phyloP scores from a whole-genome alignment of 2,329 filamentous ascomycete genomes.

The Fusarium heterosporum region DNA sequence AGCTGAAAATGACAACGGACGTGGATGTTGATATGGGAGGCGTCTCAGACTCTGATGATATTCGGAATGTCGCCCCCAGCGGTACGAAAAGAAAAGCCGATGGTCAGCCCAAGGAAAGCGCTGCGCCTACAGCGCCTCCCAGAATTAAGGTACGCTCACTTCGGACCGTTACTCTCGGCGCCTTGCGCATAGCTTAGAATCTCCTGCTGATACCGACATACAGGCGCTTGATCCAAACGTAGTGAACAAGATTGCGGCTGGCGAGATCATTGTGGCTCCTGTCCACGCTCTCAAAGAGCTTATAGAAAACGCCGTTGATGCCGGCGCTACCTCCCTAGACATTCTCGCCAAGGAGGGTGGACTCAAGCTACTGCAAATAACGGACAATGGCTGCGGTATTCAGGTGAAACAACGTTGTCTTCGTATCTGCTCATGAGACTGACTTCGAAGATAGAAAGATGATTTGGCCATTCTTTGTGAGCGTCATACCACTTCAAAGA shows the following conservation, averaged over 20 bases:
- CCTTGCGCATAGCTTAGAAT: constrained; percentile 7
- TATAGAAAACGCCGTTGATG: constrained; percentile 97
- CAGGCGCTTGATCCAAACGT: constrained; percentile 91
- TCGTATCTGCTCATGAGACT: constrained; percentile 12
- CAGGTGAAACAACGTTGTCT: constrained; percentile 66
- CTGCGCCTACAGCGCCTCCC: constrained; percentile 53
- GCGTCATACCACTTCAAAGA: constrained; percentile 95
- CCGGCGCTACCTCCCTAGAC: constrained; percentile 91
- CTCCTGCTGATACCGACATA: constrained; percentile 18
- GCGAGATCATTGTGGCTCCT: constrained; percentile 97
- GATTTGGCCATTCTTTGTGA: constrained; percentile 93
- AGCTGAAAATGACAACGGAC: constrained; percentile 58
- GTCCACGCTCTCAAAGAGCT: constrained; percentile 96
- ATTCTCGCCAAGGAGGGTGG: constrained; percentile 95
- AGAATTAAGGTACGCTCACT: constrained; percentile 61
- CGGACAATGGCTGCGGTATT: constrained; percentile 96
- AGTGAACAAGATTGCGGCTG: constrained; percentile 98
- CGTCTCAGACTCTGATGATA: background rate
- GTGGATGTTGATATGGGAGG: constrained; percentile 40
- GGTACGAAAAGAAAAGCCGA: constrained; percentile 65
- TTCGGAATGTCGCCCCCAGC: constrained; percentile 20
- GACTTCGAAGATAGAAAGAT: constrained; percentile 72
- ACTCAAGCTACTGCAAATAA: constrained; percentile 94
- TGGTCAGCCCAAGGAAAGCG: constrained; percentile 49
- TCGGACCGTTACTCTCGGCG: constrained; percentile 3